phyloP scores from a whole-genome alignment of 352 stramenopile species.

The Pythium vanterpoolii region DNA sequence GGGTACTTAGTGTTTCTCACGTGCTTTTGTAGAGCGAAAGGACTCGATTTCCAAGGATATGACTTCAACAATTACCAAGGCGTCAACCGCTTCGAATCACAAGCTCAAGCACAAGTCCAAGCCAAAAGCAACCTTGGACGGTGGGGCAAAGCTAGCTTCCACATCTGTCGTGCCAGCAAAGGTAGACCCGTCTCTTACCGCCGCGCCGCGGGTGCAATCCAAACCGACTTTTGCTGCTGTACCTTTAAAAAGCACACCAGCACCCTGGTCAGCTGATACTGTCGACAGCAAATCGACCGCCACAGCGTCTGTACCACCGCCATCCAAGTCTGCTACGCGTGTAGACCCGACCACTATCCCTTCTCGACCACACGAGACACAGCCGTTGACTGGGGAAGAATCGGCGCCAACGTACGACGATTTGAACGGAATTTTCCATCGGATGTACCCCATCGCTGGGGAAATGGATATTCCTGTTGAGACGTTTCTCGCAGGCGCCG shows the following conservation, averaged over 20 bases:
- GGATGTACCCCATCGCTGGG: conserved; percentile 62
- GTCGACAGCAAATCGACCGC: background rate
- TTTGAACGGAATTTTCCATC: conserved; percentile 54
- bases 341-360: background rate
- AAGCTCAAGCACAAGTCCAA: conserved; percentile 4
- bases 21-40: conserved; percentile 5
- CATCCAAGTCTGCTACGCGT: background rate
- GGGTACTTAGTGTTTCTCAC: background rate
- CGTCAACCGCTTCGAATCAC: background rate
- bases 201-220: background rate
- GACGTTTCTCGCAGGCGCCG: conserved; percentile 66
- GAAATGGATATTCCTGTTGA: conserved; percentile 75
- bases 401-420: conserved; percentile 35
- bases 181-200: background rate
- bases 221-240: background rate
- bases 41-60: conserved; percentile 11
- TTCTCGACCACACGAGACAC: background rate
- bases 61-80: background rate
- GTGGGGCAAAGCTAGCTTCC: background rate
- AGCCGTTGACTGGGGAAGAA: background rate
- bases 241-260: background rate
- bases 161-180: no score
- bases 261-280: background rate
- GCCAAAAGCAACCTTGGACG: background rate
- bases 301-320: background rate